Base-by-base conservation (phyloP, 2,329 filamentous ascomycete species). In the Ophiostoma sp. region DNA sequence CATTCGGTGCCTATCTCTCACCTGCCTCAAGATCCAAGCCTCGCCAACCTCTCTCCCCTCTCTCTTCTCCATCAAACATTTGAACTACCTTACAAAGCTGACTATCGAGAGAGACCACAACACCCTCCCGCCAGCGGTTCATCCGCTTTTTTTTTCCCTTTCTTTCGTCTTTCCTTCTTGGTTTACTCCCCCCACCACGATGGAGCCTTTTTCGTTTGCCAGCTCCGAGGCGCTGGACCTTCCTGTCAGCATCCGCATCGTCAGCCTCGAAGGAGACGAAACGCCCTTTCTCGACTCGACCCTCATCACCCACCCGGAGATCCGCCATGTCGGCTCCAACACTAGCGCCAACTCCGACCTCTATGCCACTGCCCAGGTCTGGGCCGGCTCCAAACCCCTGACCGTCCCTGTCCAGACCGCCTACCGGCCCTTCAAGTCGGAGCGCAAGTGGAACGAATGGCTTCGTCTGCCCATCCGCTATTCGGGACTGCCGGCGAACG, bases 131-230 rank as follows among this genome's bases (percentile, higher is more conserved):
- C 57, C 57, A 61, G 57, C 57, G 57, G 57, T 17, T 28, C 31
- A 36, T 15, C 22, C 61, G 61, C 61, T 45, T 28, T 64, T 15
- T 48, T 48, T 15, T 6, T 48, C 15, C 19, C 6, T 71, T 33
- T 55, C 19, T 66, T 42, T 36, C 25, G 17, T 22, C 19, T 42
- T 11, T 70, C 28, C 9, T 36, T 36, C 33, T 36, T 36, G 33
- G n/a, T n/a, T 31, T 19, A 17, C n/a, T 7, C 28, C 4, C 39
- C 28, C 66, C 12, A 17, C 39, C 48, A 50, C 31, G 7, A 98
- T 98, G 94, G 96, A 99, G 83, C 92, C 95, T 70, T 98, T 97
- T 83, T 97, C 95, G 39, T 98, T 98, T 85, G 95, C 94, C 77
- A 93, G 91, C 79, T 97, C 96, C 74, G 92, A 94, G 77, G 90